Evolutionary conservation across 805 yeast species (phyloP).

Genomic region (Metschnikowia cubensis): DNA sequence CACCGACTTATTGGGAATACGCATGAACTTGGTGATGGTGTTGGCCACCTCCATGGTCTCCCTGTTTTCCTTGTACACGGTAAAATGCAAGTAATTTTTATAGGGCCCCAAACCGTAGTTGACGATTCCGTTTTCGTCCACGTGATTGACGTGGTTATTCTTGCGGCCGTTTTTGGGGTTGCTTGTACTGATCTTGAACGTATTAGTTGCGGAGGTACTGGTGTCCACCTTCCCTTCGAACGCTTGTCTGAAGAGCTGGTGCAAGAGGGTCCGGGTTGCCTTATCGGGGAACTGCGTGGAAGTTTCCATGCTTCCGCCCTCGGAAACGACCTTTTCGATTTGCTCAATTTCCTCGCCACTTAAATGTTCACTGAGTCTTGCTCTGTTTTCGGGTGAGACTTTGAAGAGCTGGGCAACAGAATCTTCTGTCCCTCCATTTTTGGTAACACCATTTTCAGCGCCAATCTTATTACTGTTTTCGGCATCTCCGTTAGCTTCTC

Average conservation of each 20-base stretch:
- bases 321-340: slow-evolving; percentile 51
- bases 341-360: slow-evolving; percentile 58
- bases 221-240: slow-evolving; percentile 77
- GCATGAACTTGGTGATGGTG: slow-evolving; percentile 64
- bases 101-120: slow-evolving; percentile 73
- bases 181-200: slow-evolving; percentile 57
- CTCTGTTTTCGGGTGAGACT: slow-evolving; percentile 32
- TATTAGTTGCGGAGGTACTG: slow-evolving; percentile 64
- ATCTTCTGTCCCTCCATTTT: too few relatives aligned
- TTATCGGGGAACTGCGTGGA: slow-evolving; percentile 59
- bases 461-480: too few relatives aligned
- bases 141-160: slow-evolving; percentile 36
- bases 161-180: slow-evolving; percentile 37
- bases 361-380: slow-evolving; percentile 47
- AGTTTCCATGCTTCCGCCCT: slow-evolving; percentile 58
- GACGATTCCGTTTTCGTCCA: slow-evolving; percentile 49
- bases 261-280: slow-evolving; percentile 70
- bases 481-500: too few relatives aligned
- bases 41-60: slow-evolving; percentile 96
- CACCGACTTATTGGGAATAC: slow-evolving; percentile 66
- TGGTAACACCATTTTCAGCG: too few relatives aligned
- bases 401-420: too few relatives aligned
- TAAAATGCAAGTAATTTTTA: slow-evolving; percentile 67
- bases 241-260: slow-evolving; percentile 67
- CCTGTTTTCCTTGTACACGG: slow-evolving; percentile 87